These are phyloP conservation scores for Alternaria angustiovoidea DNA, from an alignment of 2,329 filamentous ascomycete species.

Conservation along the genomic window DNA sequence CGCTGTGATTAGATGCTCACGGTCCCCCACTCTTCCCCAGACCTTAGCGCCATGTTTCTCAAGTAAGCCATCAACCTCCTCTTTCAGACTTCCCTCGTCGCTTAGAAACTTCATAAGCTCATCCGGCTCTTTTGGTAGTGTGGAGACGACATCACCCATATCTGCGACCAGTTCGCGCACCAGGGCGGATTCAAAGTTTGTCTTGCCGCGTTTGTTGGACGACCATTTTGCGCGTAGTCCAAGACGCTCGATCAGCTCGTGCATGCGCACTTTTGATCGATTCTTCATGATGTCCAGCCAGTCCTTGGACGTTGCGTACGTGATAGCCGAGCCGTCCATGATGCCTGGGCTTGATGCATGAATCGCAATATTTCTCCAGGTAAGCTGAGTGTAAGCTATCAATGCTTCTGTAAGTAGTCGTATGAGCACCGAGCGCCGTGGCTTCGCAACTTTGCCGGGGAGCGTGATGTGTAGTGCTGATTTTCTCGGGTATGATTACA, in stretches of 20 bases:
- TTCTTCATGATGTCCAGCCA: constrained; percentile 51
- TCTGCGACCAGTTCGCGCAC: constrained; percentile 46
- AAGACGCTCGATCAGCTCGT: constrained; percentile 48
- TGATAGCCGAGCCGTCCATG: constrained; percentile 39
- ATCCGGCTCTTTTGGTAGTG: constrained; percentile 45
- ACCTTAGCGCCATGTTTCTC: constrained; percentile 44
- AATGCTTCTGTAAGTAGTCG: background rate
- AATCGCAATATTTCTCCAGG: constrained; percentile 8
- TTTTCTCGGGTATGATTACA: constrained; percentile 24
- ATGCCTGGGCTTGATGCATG: constrained; percentile 18
- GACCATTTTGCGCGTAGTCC: constrained; percentile 48
- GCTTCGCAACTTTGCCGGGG: constrained; percentile 4
- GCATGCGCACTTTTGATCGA: constrained; percentile 47
- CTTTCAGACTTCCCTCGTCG: constrained; percentile 38
- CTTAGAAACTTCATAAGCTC: constrained; percentile 42
- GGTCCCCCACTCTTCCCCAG: constrained; percentile 42
- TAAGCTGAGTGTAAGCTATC: background rate
- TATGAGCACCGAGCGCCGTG: constrained; percentile 1
- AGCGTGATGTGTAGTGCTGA: constrained; percentile 21
- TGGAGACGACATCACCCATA: constrained; percentile 44
- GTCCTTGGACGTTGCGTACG: constrained; percentile 45
- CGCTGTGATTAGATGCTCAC: constrained; percentile 45
- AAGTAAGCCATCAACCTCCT: constrained; percentile 41
- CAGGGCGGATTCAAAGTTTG: constrained; percentile 47
- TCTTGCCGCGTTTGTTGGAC: constrained; percentile 50